A percentile compares a stretch with the other conserved stretches of the same genome.
phyloP scores from a whole-genome alignment of 2,329 filamentous ascomycete species.

The Verruconis gallopava region DNA sequence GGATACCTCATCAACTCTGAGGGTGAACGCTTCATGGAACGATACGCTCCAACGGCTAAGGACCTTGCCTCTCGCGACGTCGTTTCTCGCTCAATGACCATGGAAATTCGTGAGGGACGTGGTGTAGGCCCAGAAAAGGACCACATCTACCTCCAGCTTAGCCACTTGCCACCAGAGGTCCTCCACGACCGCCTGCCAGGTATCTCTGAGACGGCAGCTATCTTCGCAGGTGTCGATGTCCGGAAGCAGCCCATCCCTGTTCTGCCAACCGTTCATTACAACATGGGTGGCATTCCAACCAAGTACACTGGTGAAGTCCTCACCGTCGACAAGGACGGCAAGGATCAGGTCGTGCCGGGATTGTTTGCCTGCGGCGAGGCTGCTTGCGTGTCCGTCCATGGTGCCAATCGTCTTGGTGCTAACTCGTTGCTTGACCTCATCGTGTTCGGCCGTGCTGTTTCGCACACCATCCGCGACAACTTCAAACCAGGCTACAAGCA shows the following conservation, averaged over 20 bases:
- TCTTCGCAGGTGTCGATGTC: conserved; percentile 95
- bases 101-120: conserved; percentile 95
- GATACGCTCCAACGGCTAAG: conserved; percentile 94
- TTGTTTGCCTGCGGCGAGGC: conserved; percentile 95
- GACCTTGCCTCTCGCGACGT: conserved; percentile 94
- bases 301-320: conserved; percentile 95
- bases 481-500: conserved; percentile 72
- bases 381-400: conserved; percentile 94
- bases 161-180: conserved; percentile 82
- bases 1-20: conserved; percentile 95
- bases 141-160: conserved; percentile 96
- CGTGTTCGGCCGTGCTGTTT: conserved; percentile 94
- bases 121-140: conserved; percentile 96
- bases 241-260: conserved; percentile 95
- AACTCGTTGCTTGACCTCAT: conserved; percentile 97
- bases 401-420: conserved; percentile 92
- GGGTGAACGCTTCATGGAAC: conserved; percentile 98
- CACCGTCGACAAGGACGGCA: conserved; percentile 70
- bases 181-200: conserved; percentile 92
- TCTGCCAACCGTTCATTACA: conserved; percentile 95
- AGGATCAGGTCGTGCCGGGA: conserved; percentile 88
- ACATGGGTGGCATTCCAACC: conserved; percentile 98
- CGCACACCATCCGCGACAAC: conserved; percentile 92
- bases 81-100: conserved; percentile 93
- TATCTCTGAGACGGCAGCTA: conserved; percentile 96